A percentile compares a stretch with the other conserved stretches of the same genome.
phyloP scores from a whole-genome alignment of 176 grass and related monocot species.

The Dactylis glomerata region DNA sequence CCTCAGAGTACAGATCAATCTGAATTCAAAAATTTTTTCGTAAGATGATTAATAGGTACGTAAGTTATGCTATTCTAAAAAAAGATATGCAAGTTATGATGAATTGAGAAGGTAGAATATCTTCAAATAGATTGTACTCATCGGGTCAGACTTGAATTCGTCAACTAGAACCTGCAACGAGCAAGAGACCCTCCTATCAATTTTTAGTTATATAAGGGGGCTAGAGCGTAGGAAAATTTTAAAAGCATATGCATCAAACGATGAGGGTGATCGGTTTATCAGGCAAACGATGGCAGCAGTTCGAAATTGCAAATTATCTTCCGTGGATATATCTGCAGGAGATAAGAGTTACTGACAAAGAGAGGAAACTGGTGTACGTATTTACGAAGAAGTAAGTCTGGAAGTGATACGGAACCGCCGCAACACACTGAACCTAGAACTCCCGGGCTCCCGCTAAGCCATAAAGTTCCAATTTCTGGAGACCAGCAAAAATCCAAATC shows the following conservation, averaged over 20 bases:
- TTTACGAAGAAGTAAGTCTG: not conserved
- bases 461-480: not conserved
- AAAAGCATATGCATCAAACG: not conserved
- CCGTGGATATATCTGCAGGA: not conserved
- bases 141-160: not conserved
- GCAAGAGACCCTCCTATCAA: not conserved
- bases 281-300: not conserved
- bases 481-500: not conserved
- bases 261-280: not conserved
- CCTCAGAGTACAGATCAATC: not conserved
- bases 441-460: not conserved
- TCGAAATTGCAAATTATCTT: not conserved
- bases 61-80: too few species aligned
- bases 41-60: not conserved
- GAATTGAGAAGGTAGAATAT: not conserved
- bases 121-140: not conserved
- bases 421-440: not conserved
- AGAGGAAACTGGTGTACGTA: not conserved
- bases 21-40: not conserved
- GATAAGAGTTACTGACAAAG: not conserved
- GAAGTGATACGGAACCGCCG: not conserved
- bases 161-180: not conserved
- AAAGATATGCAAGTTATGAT: not conserved
- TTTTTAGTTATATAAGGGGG: not conserved
- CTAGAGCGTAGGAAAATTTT: not conserved